Evolutionary conservation across 208 protist species (phyloP).

Genomic region (Acanthamoeba castellanii): DNA sequence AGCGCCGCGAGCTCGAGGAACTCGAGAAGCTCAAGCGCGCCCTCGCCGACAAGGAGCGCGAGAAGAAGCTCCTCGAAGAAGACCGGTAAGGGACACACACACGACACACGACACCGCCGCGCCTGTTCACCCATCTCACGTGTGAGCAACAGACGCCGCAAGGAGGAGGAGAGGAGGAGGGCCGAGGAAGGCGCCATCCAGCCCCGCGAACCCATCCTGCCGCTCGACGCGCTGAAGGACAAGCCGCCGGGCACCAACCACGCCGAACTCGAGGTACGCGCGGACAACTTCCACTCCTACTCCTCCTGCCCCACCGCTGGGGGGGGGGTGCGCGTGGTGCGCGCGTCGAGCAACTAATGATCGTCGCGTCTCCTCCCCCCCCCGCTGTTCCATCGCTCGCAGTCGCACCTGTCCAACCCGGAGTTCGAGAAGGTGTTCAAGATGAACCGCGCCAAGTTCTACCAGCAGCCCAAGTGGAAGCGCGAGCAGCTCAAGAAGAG

Average conservation of each 20-base stretch:
- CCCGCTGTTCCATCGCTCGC: too few species aligned
- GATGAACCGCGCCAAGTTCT: slow-evolving; percentile 19
- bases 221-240: neutral
- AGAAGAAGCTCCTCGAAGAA: neutral
- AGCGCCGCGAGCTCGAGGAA: neutral
- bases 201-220: neutral
- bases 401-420: neutral
- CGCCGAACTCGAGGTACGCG: neutral
- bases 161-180: slow-evolving; percentile 18
- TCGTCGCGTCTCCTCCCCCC: too few species aligned
- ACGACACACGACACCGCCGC: too few species aligned
- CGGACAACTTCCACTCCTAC: too few species aligned
- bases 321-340: too few species aligned
- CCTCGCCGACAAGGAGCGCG: neutral
- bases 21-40: neutral
- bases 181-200: neutral
- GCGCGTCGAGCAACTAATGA: too few species aligned
- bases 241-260: neutral
- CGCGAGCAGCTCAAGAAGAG: slow-evolving; percentile 3
- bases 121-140: neutral
- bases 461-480: slow-evolving; percentile 14
- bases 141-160: neutral
- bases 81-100: neutral
- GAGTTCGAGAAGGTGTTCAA: slow-evolving; percentile 1
- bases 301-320: neutral